Conservation (phyloP, 345 rosid genomes). For the Salix brachista region DNA sequence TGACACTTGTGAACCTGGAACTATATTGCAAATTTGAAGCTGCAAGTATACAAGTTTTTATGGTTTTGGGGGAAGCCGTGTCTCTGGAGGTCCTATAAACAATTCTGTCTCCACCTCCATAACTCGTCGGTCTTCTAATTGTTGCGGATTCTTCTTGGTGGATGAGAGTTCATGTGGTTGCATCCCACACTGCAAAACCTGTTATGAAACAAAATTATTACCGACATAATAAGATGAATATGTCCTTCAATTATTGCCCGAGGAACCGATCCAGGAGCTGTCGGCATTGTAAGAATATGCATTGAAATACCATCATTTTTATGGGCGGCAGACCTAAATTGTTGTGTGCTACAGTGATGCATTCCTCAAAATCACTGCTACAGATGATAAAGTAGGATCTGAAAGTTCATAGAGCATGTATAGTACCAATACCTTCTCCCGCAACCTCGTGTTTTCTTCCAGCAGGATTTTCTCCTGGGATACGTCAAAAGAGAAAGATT, state of each 20-base stretch:
- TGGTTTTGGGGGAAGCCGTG: constrained; percentile 16
- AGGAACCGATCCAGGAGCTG: not conserved
- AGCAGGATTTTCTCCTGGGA: constrained; percentile 50
- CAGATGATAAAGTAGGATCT: not conserved
- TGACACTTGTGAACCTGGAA: too few relatives aligned
- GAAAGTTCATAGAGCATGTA: not conserved
- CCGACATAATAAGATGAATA: not conserved
- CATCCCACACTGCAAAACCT: constrained; percentile 35
- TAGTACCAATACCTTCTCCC: constrained; percentile 36
- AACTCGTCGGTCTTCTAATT: constrained; percentile 10
- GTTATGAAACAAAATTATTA: not conserved
- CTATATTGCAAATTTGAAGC: not conserved
- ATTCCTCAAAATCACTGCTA: not conserved
- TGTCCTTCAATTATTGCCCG: not conserved
- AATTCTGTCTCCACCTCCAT: constrained; percentile 77
- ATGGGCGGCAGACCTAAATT: too few relatives aligned
- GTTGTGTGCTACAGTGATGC: not conserved
- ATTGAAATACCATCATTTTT: too few relatives aligned
- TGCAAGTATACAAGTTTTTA: not conserved
- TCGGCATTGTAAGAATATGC: too few relatives aligned
- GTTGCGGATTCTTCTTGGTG: constrained; percentile 16
- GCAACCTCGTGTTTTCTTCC: constrained; percentile 50
- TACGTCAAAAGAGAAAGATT: not conserved
- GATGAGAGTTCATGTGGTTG: constrained; percentile 6
- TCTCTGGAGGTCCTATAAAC: constrained; percentile 65